Base-by-base conservation (phyloP, 1,139 yeast genomes). In the Candida smagusa region DNA sequence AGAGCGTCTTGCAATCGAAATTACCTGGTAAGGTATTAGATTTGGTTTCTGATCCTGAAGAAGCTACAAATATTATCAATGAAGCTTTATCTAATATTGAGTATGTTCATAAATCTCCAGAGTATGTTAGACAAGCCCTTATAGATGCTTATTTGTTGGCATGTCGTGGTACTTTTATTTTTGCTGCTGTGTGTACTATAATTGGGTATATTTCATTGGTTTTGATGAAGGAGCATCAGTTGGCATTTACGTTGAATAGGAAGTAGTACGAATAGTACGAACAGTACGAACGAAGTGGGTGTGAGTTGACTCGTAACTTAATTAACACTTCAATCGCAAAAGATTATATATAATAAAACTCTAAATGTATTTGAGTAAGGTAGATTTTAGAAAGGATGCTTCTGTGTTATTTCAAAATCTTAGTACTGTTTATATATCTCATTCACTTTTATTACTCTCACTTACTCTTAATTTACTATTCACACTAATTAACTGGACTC, bases 211-310 rank as follows among this genome's bases (percentile, higher is more conserved):
- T 49, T 11, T 37, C 51, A 4, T 41, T 51, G 1, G 46, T 53
- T 30, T 52, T 53, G 31, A 55, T 57, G 58, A 49, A 52, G 30
- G 61, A 57, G 42, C 57, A 57, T 34, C 59, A 56, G 36, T 59
- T 71, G 34, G 74, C 68, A 46, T 53, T 67, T 12, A 61, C 58
- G 26, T 48, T 71, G 35, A 52, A 59, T 37, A 61, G 77, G 50
- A 16, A 16, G 19, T 16, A 5, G 5, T 16, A n/a, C n/a, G n/a
- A n/a, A n/a, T n/a, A n/a, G n/a, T 5, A 5, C 19, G 19, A 16
- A 16, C 19, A 16, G 5, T 16, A 16, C 19, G 5, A 16, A 16
- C 19, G 19, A 16, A 16, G 19, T 16, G 19, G 19, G 19, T 16
- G n/a, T n/a, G n/a, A n/a, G n/a, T n/a, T n/a, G n/a, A n/a, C n/a